phyloP scores from a whole-genome alignment of 768 basidiomycete genomes.

The Paxillus rubicundulus region DNA sequence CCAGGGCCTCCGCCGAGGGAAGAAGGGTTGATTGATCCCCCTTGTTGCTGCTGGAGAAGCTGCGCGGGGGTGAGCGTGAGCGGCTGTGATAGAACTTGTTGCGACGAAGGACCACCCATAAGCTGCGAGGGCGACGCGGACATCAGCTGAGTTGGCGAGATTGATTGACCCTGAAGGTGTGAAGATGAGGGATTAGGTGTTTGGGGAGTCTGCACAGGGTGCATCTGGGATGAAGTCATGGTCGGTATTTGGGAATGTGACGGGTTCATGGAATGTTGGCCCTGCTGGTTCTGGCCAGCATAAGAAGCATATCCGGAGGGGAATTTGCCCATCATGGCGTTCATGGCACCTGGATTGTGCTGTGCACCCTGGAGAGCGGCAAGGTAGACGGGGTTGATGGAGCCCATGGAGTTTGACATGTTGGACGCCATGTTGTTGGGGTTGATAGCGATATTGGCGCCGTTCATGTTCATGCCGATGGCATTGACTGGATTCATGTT shows the following conservation, averaged over 20 bases:
- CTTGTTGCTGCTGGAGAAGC: slow-evolving; percentile 35
- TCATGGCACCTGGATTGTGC: slow-evolving; percentile 3
- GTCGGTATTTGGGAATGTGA: slow-evolving; percentile 16
- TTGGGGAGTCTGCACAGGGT: slow-evolving; percentile 3
- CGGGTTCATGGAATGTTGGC: slow-evolving; percentile 12
- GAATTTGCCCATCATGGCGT: slow-evolving; percentile 13
- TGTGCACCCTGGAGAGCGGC: slow-evolving; percentile 28
- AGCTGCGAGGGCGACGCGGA: slow-evolving; percentile 23
- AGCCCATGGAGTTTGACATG: slow-evolving; percentile 7
- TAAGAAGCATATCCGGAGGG: slow-evolving; percentile 13
- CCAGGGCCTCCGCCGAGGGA: slow-evolving; percentile 3
- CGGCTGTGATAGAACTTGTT: slow-evolving; percentile 13
- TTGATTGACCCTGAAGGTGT: slow-evolving; percentile 17
- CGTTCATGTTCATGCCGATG: slow-evolving; percentile 5
- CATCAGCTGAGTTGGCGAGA: slow-evolving; percentile 22
- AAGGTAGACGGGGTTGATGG: slow-evolving; percentile 35
- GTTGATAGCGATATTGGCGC: slow-evolving; percentile 10
- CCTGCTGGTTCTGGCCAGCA: slow-evolving; percentile 15
- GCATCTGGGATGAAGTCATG: slow-evolving; percentile 7
- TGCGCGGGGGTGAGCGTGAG: slow-evolving; percentile 37
- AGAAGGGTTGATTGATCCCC: slow-evolving; percentile 8
- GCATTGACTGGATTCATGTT: slow-evolving; percentile 1
- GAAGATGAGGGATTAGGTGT: slow-evolving; percentile 4
- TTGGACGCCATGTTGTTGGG: slow-evolving; percentile 3
- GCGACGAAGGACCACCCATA: slow-evolving; percentile 12